Evolutionary conservation across 2,329 filamentous ascomycete genomes (phyloP), one percentile per base, ranked within the genome.

Genomic region (Amphichorda felina): DNA sequence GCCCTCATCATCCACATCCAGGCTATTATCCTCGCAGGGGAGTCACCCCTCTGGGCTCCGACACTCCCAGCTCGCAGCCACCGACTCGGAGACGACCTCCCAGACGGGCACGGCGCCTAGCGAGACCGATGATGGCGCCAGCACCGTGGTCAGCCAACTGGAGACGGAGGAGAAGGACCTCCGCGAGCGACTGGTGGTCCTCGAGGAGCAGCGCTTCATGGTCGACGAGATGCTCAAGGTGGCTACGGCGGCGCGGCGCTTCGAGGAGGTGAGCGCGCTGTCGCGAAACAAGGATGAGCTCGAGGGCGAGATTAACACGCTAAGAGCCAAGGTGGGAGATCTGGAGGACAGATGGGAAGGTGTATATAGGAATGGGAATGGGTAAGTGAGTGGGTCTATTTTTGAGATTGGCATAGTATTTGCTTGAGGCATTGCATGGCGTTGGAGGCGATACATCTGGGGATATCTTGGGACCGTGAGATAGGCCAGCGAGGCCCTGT

Each of bases 201-300:
- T 95, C 1, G 86, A 94, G 54, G 88, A 95, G 58, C 88, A 95
- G 55, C 81, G 79, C 43, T 94, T 93, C 57, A 76, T 94, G 59
- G 86, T 95, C 0, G 75, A 79, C 26, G 78, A 84, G 46, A 94
- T 94, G 86, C 75, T 94, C 30, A 74, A 73, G 7, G 75, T 79
- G 40, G 85, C 87, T 1, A 80, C 79, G 33, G 79, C 78, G 29
- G 74, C 82, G 9, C 67, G 84, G 19, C 77, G 84, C 39, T 93
- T 94, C 45, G 88, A 94, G 49, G 88, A 95, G 56, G 83, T 93
- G 3, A 74, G 76, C 38, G 84, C 83, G 9, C 60, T 95, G 38
- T 78, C 78, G 4, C 70, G 79, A 39, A 94, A 94, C 46, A 61
- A 86, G 19, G 84, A 91, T 38, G 88, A 94, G 58, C 57, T 95